These are phyloP conservation scores for Haberlea rhodopensis DNA, from an alignment of 257 asterid species.

Conservation along the genomic window DNA sequence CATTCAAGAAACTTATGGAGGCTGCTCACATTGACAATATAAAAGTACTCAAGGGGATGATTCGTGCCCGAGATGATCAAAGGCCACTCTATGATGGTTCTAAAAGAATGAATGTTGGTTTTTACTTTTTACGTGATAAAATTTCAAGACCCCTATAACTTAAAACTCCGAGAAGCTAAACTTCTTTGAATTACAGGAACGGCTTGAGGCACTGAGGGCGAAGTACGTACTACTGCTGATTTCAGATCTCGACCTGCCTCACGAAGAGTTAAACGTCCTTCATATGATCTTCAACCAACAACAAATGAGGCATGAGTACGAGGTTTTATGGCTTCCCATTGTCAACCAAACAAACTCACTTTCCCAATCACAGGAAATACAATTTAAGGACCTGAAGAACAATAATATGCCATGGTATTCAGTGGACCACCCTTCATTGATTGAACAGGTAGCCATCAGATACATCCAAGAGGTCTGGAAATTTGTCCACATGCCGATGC, in stretches of 20 bases:
- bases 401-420: conserved; percentile 84
- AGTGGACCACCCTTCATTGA: conserved; percentile 56
- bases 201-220: conserved; percentile 55
- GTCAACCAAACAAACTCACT: conserved; percentile 35
- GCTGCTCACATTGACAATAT: conserved; percentile 52
- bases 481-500: conserved; percentile 65
- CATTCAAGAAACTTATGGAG: conserved; percentile 40
- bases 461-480: conserved; percentile 57
- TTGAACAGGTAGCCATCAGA: conserved; percentile 58
- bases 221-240: conserved; percentile 70
- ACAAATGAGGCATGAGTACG: conserved; percentile 55
- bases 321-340: conserved; percentile 85
- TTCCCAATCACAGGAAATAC: conserved; percentile 25
- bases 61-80: conserved; percentile 41
- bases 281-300: conserved; percentile 61
- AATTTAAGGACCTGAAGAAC: conserved; percentile 45
- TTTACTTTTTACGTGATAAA: neutral
- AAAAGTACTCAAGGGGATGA: conserved; percentile 43
- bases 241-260: conserved; percentile 64
- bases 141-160: neutral
- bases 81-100: conserved; percentile 48
- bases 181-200: conserved; percentile 39
- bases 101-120: conserved; percentile 31
- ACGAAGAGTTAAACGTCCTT: conserved; percentile 68
- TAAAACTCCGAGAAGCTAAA: neutral